phyloP scores from a whole-genome alignment of 2,329 filamentous ascomycete species.

The Xylariaceae sp. region DNA sequence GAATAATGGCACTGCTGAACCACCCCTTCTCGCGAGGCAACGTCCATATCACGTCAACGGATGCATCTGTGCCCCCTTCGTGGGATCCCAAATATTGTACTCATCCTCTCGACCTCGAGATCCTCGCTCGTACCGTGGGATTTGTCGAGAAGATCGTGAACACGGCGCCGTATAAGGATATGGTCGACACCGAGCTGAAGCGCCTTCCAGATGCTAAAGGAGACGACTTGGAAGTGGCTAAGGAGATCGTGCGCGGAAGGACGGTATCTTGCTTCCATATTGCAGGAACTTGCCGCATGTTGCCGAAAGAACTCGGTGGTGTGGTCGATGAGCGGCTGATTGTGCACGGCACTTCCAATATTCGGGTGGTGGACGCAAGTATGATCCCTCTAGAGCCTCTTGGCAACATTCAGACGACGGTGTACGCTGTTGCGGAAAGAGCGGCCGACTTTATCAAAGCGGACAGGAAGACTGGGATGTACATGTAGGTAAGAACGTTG shows the following conservation, averaged over 20 bases:
- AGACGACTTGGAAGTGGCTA: slow-evolving; percentile 33
- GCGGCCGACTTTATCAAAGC: slow-evolving; percentile 23
- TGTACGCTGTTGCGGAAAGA: slow-evolving; percentile 22
- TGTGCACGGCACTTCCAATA: slow-evolving; percentile 41
- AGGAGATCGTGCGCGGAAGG: slow-evolving; percentile 32
- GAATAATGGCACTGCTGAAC: slow-evolving; percentile 54
- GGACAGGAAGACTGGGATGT: too few species aligned
- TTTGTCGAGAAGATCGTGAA: slow-evolving; percentile 37
- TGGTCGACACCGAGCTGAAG: slow-evolving; percentile 38
- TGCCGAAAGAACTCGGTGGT: slow-evolving; percentile 40
- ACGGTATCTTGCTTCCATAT: slow-evolving; percentile 44
- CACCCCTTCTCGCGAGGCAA: slow-evolving; percentile 59
- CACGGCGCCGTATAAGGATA: slow-evolving; percentile 37
- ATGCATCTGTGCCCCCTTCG: slow-evolving; percentile 39
- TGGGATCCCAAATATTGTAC: slow-evolving; percentile 56
- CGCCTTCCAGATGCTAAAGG: slow-evolving; percentile 32
- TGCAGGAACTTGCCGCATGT: slow-evolving; percentile 48
- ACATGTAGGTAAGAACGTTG: too few species aligned
- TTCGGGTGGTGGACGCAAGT: slow-evolving; percentile 22
- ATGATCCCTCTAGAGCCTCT: slow-evolving; percentile 22
- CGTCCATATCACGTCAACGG: slow-evolving; percentile 50
- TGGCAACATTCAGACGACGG: slow-evolving; percentile 23
- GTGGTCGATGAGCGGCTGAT: slow-evolving; percentile 39
- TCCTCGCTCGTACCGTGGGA: slow-evolving; percentile 40
- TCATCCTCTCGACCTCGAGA: slow-evolving; percentile 54